These are phyloP conservation scores for Quercus tomentella DNA, from an alignment of 331 rosid genomes.

Conservation along the genomic window DNA sequence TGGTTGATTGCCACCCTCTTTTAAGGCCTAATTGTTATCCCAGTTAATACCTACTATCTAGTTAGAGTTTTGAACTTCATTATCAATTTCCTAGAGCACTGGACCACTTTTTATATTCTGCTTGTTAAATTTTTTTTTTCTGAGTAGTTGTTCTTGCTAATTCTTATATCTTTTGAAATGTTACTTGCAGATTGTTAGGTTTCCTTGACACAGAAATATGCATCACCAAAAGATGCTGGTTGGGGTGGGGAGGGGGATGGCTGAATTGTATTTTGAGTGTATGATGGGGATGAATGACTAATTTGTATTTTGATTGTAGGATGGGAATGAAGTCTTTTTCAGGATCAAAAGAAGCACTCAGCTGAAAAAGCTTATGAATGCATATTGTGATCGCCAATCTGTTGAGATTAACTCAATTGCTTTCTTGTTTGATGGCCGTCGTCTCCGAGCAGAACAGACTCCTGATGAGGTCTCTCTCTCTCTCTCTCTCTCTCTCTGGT, in stretches of 20 bases:
- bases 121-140: not conserved
- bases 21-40: too few relatives aligned
- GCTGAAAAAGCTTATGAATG: constrained; percentile 73
- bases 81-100: not conserved
- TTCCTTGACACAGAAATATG: not conserved
- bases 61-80: not conserved
- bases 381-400: constrained; percentile 74
- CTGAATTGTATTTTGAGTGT: not conserved
- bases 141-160: not conserved
- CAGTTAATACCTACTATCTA: too few relatives aligned
- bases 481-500: not conserved
- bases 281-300: not conserved
- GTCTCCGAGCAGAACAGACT: constrained; percentile 64
- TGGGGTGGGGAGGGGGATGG: not conserved
- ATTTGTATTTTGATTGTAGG: constrained; percentile 32
- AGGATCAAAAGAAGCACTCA: constrained; percentile 71
- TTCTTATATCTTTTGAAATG: not conserved
- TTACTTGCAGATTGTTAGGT: not conserved
- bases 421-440: constrained; percentile 72
- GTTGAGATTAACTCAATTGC: constrained; percentile 50
- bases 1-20: not conserved
- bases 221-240: not conserved
- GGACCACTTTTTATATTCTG: not conserved
- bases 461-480: constrained; percentile 62
- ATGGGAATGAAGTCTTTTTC: constrained; percentile 65